Evolutionary conservation across 495 filamentous ascomycete genomes (phyloP).

Genomic region (Cudoniella acicularis): DNA sequence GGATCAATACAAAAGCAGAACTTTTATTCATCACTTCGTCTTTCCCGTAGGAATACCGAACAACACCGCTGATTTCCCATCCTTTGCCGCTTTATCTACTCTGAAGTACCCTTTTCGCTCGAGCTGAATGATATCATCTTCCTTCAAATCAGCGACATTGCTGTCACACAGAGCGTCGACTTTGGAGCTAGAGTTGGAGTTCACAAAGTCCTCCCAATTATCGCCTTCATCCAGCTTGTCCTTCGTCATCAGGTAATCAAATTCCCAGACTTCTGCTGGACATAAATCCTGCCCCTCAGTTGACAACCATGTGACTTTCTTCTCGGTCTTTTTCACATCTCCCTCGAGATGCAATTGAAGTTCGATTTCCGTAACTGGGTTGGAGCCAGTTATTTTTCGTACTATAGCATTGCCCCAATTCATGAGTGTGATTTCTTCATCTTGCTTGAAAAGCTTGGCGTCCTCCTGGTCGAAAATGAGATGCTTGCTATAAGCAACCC

Average conservation of each 20-base stretch:
- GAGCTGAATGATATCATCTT: conserved; percentile 75
- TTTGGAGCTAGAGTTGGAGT: conserved; percentile 60
- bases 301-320: conserved; percentile 82
- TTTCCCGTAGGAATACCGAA: conserved; percentile 72
- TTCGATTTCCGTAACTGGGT: conserved; percentile 56
- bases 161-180: conserved; percentile 64
- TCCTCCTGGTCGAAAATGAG: conserved; percentile 76
- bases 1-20: background rate
- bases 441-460: conserved; percentile 63
- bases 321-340: conserved; percentile 80
- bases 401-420: conserved; percentile 83
- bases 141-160: conserved; percentile 65
- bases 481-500: conserved; percentile 60
- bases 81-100: conserved; percentile 44
- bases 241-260: conserved; percentile 78
- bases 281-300: conserved; percentile 61
- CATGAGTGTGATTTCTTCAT: conserved; percentile 85
- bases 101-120: conserved; percentile 81
- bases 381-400: conserved; percentile 56
- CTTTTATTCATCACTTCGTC: conserved; percentile 30
- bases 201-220: conserved; percentile 67
- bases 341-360: conserved; percentile 74
- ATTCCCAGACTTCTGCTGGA: conserved; percentile 69
- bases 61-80: conserved; percentile 53
- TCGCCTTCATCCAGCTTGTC: conserved; percentile 74